Conservation (phyloP, 176 grass and related monocot species). For the Coix lacrymajobi region DNA sequence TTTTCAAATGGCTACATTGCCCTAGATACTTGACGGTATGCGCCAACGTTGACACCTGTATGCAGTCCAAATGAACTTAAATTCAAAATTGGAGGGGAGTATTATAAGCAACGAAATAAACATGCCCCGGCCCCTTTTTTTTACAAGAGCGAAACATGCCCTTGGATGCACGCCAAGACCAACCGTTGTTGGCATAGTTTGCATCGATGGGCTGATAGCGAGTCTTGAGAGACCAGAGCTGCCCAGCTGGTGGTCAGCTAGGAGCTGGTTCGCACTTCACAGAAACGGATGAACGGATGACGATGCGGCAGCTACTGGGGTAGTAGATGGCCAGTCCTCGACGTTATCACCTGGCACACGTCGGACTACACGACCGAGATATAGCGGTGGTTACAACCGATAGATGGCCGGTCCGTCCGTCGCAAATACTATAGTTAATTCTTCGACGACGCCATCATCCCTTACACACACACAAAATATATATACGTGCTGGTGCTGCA, state of each 20-base stretch:
- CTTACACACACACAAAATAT: not conserved
- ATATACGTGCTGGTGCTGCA: not conserved
- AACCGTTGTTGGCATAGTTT: not conserved
- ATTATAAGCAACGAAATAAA: no score
- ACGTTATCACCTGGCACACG: not conserved
- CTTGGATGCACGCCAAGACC: not conserved
- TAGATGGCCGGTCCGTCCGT: not conserved
- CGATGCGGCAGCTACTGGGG: no score
- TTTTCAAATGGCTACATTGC: not conserved
- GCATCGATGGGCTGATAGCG: not conserved
- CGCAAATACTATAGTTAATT: not conserved
- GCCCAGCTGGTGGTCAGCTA: not conserved
- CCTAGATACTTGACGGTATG: no score
- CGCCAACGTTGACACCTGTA: no score
- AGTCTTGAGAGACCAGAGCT: not conserved
- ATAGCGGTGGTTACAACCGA: not conserved
- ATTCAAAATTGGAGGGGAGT: no score
- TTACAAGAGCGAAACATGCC: no score
- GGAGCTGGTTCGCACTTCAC: not conserved
- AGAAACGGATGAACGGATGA: not conserved
- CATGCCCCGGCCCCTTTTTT: no score
- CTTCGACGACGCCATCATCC: not conserved
- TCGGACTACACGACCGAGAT: slow-evolving; percentile 1
- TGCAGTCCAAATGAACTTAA: not conserved
- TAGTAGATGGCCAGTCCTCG: not conserved